These are phyloP conservation scores for Cladosporium sp. DNA, from an alignment of 2,329 filamentous ascomycete species.

Conservation along the genomic window DNA sequence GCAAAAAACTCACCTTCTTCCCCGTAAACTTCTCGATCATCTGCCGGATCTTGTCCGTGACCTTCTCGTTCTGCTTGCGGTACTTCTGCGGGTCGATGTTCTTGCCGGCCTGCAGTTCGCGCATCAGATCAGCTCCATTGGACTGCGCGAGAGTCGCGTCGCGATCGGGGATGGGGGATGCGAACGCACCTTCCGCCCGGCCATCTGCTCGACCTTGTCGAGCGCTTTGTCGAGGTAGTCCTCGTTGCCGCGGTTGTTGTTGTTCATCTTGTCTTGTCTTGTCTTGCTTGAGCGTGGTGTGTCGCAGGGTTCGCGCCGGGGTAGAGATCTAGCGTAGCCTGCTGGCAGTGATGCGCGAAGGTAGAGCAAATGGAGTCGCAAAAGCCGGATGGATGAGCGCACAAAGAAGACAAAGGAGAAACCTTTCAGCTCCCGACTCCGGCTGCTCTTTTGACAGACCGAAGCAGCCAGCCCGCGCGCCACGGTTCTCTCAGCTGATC, in stretches of 20 bases:
- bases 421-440: too few species aligned
- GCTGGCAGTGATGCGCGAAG: too few species aligned
- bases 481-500: too few species aligned
- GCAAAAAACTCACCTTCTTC: conserved; percentile 22
- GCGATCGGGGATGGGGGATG: not conserved
- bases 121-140: not conserved
- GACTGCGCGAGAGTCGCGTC: not conserved
- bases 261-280: too few species aligned
- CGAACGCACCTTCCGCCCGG: conserved; percentile 13
- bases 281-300: too few species aligned
- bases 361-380: too few species aligned
- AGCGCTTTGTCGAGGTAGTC: conserved; percentile 27
- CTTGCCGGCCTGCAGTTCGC: conserved; percentile 15
- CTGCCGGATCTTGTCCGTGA: conserved; percentile 26
- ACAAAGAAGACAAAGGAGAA: too few species aligned
- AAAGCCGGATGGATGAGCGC: too few species aligned
- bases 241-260: conserved; percentile 11
- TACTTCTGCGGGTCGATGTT: conserved; percentile 22
- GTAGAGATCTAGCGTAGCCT: too few species aligned
- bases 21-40: conserved; percentile 29
- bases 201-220: conserved; percentile 16
- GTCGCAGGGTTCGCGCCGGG: too few species aligned
- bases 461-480: too few species aligned
- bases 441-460: too few species aligned
- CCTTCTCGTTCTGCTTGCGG: conserved; percentile 27